Conservation (phyloP, 78 protist genomes). For the Monosiga brevicollis region DNA sequence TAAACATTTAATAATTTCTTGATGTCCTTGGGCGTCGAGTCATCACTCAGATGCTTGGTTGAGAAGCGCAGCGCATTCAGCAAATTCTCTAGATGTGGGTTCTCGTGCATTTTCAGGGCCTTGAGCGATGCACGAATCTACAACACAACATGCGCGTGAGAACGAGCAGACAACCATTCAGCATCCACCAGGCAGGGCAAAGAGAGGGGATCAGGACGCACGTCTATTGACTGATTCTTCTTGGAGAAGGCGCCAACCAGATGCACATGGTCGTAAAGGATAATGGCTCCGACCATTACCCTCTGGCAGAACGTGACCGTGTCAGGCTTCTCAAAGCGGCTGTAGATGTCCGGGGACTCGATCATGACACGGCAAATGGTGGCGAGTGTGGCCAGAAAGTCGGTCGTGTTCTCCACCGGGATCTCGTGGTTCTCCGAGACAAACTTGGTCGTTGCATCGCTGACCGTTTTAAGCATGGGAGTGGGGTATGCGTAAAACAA, state of each 20-base stretch:
- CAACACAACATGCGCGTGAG: not conserved
- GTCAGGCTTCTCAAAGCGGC: conserved; percentile 34
- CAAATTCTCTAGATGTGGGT: conserved; percentile 38
- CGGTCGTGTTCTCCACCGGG: conserved; percentile 51
- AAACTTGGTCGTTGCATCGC: conserved; percentile 55
- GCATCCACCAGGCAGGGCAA: not conserved
- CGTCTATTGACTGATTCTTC: conserved; percentile 47
- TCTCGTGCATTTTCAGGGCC: conserved; percentile 36
- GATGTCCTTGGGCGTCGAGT: conserved; percentile 1
- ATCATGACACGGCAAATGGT: conserved; percentile 63
- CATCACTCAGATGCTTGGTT: conserved; percentile 62
- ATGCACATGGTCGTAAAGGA: conserved; percentile 63
- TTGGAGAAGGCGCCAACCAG: conserved; percentile 62
- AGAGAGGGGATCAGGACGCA: not conserved
- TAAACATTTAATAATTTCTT: not conserved
- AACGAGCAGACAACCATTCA: not conserved
- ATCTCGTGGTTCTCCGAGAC: conserved; percentile 38
- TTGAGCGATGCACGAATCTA: conserved; percentile 42
- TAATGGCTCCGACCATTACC: conserved; percentile 61
- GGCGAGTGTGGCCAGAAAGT: conserved; percentile 47
- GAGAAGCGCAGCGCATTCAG: conserved; percentile 71
- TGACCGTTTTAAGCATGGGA: conserved; percentile 63
- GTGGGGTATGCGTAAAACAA: conserved; percentile 74
- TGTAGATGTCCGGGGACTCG: conserved; percentile 6
- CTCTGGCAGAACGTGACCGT: conserved; percentile 59